Evolutionary conservation across 495 filamentous ascomycete genomes (phyloP).

Genomic region (Aspergillus heteromorphus): DNA sequence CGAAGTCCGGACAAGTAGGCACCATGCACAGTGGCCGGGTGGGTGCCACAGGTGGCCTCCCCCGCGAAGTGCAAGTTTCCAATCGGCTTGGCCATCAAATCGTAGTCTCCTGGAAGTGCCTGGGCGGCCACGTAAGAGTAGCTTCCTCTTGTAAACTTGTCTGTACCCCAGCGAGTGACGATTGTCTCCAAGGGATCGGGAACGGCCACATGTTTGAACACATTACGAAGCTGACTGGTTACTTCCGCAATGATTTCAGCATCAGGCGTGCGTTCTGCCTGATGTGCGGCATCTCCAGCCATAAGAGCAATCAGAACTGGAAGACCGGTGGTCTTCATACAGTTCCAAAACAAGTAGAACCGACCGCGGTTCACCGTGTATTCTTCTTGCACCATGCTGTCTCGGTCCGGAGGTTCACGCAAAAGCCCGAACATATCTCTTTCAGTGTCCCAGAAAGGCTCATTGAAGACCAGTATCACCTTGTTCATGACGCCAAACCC

Average conservation of each 20-base stretch:
- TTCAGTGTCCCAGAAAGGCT: constrained; percentile 88
- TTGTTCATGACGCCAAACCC: constrained; percentile 97
- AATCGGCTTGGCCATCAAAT: constrained; percentile 78
- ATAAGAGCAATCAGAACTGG: constrained; percentile 88
- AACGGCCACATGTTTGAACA: constrained; percentile 57
- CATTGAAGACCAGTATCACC: constrained; percentile 81
- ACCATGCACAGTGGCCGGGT: constrained; percentile 94
- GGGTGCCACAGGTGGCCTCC: constrained; percentile 90
- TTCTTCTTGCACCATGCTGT: constrained; percentile 55
- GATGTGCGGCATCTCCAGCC: constrained; percentile 90
- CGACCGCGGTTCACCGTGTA: constrained; percentile 66
- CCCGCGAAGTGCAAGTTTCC: constrained; percentile 94
- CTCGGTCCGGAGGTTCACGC: constrained; percentile 54
- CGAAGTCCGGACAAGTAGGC: constrained; percentile 91
- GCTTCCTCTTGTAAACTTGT: constrained; percentile 82
- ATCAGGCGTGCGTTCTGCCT: constrained; percentile 72
- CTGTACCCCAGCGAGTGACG: constrained; percentile 87
- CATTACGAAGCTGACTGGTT: constrained; percentile 62
- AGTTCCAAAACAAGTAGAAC: constrained; percentile 98
- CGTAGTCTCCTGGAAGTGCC: constrained; percentile 83
- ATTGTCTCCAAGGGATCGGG: constrained; percentile 81
- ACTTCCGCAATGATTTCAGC: constrained; percentile 73
- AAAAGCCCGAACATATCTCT: constrained; percentile 93
- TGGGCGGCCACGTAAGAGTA: constrained; percentile 88
- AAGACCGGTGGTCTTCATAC: constrained; percentile 78